Percentiles rank a stretch among this genome's conserved stretches.
Evolutionary conservation across 192 early-diverging fungal species (phyloP).

Genomic region (Linderina pennispora): DNA sequence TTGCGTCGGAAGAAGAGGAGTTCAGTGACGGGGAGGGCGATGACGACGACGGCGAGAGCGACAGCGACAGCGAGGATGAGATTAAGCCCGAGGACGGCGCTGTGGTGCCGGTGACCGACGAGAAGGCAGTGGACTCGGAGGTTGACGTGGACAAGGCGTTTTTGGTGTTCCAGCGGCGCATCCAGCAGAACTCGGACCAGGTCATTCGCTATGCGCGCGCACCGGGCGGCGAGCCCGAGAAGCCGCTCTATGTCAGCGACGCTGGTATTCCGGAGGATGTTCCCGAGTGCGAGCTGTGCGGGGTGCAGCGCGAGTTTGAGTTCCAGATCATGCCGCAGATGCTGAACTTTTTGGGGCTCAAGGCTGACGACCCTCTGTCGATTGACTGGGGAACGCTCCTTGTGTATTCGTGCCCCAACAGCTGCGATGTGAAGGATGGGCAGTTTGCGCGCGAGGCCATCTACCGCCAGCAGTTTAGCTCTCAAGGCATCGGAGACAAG

Average conservation of each 20-base stretch:
- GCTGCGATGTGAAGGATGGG: conserved; percentile 55
- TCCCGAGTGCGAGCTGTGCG: conserved; percentile 67
- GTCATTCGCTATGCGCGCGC: conserved; percentile 64
- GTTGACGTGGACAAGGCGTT: conserved; percentile 87
- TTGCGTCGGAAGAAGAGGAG: conserved; percentile 62
- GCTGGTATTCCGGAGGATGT: conserved; percentile 58
- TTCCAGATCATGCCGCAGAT: conserved; percentile 94
- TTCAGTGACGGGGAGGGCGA: conserved; percentile 50
- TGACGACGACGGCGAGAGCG: conserved; percentile 17
- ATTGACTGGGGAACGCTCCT: conserved; percentile 91
- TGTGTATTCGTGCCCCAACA: conserved; percentile 79
- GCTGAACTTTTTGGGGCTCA: conserved; percentile 68
- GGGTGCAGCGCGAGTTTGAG: conserved; percentile 72
- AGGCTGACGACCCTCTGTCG: conserved; percentile 59
- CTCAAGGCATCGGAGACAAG: conserved; percentile 62
- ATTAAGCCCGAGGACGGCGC: conserved; percentile 9
- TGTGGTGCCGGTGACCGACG: conserved; percentile 16
- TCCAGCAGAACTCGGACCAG: conserved; percentile 74
- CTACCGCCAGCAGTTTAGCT: conserved; percentile 76
- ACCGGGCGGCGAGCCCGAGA: conserved; percentile 21
- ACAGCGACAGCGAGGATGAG: conserved; percentile 9
- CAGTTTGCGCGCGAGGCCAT: conserved; percentile 62
- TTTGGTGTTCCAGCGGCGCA: conserved; percentile 81
- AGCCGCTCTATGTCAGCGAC: conserved; percentile 80
- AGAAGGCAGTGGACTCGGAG: conserved; percentile 62